phyloP scores from a whole-genome alignment of 495 filamentous ascomycete species.

The Schizothecium vesticola region DNA sequence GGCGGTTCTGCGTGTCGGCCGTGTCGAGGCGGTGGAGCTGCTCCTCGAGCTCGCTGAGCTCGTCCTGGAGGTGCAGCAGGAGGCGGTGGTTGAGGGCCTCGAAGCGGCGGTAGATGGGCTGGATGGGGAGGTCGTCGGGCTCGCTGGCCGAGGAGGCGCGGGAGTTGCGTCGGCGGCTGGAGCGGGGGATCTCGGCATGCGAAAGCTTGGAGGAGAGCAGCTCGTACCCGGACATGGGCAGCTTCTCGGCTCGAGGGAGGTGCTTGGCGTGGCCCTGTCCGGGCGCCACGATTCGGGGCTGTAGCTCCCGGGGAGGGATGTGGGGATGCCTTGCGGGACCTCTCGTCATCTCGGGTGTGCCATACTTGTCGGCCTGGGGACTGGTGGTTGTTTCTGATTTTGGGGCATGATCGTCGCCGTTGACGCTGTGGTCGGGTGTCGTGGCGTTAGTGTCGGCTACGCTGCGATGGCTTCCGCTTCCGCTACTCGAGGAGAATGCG shows the following conservation, averaged over 20 bases:
- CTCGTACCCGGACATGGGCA: conserved; percentile 58
- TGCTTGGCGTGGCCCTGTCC: conserved; percentile 25
- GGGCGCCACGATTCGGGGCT: conserved; percentile 24
- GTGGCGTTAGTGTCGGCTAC: conserved; percentile 42
- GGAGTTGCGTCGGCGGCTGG: conserved; percentile 7
- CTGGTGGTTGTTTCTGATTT: neutral
- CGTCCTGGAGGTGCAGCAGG: conserved; percentile 80
- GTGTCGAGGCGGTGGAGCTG: conserved; percentile 67
- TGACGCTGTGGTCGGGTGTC: conserved; percentile 36
- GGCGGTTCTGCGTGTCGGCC: conserved; percentile 61
- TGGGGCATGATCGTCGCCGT: conserved; percentile 16
- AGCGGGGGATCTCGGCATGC: neutral
- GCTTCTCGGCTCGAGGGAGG: conserved; percentile 31
- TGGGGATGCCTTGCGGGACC: conserved; percentile 26
- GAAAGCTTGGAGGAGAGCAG: conserved; percentile 59
- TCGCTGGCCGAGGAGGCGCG: conserved; percentile 1
- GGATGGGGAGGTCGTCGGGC: conserved; percentile 35
- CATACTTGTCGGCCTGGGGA: conserved; percentile 16
- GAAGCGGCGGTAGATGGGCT: conserved; percentile 81
- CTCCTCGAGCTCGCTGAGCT: conserved; percentile 73
- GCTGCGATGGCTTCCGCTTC: conserved; percentile 31
- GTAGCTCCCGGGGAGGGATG: conserved; percentile 24
- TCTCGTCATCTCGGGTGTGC: conserved; percentile 31
- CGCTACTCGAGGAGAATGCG: conserved; percentile 31
- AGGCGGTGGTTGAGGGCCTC: conserved; percentile 79